Percentiles rank a stretch among this genome's conserved stretches.
Evolutionary conservation across 2,329 filamentous ascomycete species (phyloP).

Genomic region (Sclerotinia subarctica): DNA sequence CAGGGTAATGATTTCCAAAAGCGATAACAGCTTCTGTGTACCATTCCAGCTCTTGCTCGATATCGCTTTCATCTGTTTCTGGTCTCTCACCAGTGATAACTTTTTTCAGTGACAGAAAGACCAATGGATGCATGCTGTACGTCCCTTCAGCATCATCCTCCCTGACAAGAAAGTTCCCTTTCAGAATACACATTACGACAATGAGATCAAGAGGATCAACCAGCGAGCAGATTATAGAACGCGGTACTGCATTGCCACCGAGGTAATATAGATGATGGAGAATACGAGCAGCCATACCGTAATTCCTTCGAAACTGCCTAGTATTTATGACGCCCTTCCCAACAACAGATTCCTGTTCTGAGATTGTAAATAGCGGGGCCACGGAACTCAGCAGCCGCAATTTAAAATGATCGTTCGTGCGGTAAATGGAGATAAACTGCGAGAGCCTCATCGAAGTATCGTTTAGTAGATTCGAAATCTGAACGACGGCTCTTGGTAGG

Average conservation of each 20-base stretch:
- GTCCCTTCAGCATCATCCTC: constrained; percentile 26
- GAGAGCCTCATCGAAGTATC: constrained; percentile 30
- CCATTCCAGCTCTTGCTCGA: constrained; percentile 30
- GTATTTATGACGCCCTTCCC: constrained; percentile 30
- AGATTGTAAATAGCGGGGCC: constrained; percentile 24
- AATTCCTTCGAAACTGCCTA: constrained; percentile 26
- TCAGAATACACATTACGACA: constrained; percentile 29
- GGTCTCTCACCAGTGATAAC: constrained; percentile 21
- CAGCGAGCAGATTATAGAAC: constrained; percentile 25
- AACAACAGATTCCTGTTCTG: constrained; percentile 28
- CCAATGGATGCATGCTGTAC: constrained; percentile 30
- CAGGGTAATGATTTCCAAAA: constrained; percentile 31
- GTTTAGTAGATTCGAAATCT: constrained; percentile 30
- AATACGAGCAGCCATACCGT: constrained; percentile 22
- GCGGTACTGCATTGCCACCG: constrained; percentile 29
- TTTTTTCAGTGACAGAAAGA: constrained; percentile 28
- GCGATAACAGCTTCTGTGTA: constrained; percentile 29
- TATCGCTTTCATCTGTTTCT: constrained; percentile 22
- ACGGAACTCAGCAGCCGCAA: constrained; percentile 30
- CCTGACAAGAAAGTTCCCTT: constrained; percentile 27
- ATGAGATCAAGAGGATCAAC: constrained; percentile 32
- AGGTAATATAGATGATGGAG: constrained; percentile 32
- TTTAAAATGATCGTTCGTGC: constrained; percentile 28
- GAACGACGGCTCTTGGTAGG: constrained; percentile 30
- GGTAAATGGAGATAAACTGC: constrained; percentile 31